phyloP scores from a whole-genome alignment of 2,329 filamentous ascomycete species.

The Epichloe hybrida region DNA sequence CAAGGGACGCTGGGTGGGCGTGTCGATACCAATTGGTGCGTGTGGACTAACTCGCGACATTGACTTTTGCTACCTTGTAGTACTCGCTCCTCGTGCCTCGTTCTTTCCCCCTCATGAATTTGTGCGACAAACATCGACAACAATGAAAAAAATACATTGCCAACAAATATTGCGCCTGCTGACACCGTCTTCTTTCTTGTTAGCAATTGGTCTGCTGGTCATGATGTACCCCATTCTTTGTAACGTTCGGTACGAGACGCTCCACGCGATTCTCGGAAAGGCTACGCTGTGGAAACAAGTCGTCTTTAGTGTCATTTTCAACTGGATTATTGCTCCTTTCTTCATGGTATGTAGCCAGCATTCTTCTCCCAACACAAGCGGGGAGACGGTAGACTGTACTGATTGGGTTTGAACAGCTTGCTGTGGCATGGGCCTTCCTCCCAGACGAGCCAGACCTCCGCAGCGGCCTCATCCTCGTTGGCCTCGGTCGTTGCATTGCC shows the following conservation, averaged over 20 bases:
- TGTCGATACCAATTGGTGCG: slow-evolving; percentile 52
- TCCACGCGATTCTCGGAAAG: slow-evolving; percentile 52
- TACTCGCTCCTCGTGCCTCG: no score
- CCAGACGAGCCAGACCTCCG: slow-evolving; percentile 44
- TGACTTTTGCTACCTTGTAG: no score
- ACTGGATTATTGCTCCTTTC: slow-evolving; percentile 73
- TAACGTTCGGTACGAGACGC: slow-evolving; percentile 66
- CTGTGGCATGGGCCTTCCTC: slow-evolving; percentile 53
- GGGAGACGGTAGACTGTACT: background rate
- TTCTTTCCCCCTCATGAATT: no score
- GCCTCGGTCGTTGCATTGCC: slow-evolving; percentile 73
- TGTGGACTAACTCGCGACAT: background rate
- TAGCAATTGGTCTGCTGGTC: slow-evolving; percentile 65
- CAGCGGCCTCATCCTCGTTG: slow-evolving; percentile 66
- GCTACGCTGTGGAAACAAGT: slow-evolving; percentile 64
- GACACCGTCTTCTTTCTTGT: no score
- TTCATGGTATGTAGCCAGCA: slow-evolving; percentile 49
- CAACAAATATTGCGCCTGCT: no score
- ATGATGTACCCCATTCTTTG: slow-evolving; percentile 95
- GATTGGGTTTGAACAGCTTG: slow-evolving; percentile 32
- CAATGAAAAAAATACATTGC: no score
- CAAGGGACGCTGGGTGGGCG: slow-evolving; percentile 56
- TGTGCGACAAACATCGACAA: no score
- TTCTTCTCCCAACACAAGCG: background rate
- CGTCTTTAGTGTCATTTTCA: slow-evolving; percentile 60